Conservation (phyloP, 305 asterid species). For the Nicotiana rustica region DNA sequence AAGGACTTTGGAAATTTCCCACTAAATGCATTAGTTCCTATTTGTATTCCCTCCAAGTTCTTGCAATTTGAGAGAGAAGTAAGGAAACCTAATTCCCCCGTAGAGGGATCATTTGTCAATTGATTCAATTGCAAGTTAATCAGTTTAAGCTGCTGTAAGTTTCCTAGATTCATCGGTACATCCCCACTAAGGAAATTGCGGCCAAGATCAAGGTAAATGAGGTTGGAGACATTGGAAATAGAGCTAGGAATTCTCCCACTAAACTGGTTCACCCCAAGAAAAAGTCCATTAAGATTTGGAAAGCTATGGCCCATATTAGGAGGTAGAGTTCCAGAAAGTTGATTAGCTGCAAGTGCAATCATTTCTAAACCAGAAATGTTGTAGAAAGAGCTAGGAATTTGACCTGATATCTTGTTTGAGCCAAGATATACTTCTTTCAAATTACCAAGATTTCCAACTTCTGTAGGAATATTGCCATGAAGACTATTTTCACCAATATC, state of each 20-base stretch:
- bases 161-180: slow-evolving; percentile 13
- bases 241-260: slow-evolving; percentile 35
- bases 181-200: slow-evolving; percentile 25
- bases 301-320: background rate
- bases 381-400: background rate
- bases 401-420: slow-evolving; percentile 21
- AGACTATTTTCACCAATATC: background rate
- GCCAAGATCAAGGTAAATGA: background rate
- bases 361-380: slow-evolving; percentile 25
- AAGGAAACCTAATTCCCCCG: slow-evolving; percentile 14
- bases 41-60: background rate
- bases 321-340: slow-evolving; percentile 24
- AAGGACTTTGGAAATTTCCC: slow-evolving; percentile 11
- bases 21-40: background rate
- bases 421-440: slow-evolving; percentile 13
- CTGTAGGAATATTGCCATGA: slow-evolving; percentile 33
- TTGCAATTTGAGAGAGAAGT: slow-evolving; percentile 37
- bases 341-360: background rate
- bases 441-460: slow-evolving; percentile 5
- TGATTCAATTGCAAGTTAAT: background rate
- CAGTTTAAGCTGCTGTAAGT: background rate
- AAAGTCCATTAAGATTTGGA: background rate
- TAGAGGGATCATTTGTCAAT: background rate
- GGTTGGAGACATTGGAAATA: slow-evolving; percentile 28
- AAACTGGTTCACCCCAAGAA: slow-evolving; percentile 23